Evolutionary conservation across 78 protist species (phyloP).

Genomic region (Thecamonas trahens): DNA sequence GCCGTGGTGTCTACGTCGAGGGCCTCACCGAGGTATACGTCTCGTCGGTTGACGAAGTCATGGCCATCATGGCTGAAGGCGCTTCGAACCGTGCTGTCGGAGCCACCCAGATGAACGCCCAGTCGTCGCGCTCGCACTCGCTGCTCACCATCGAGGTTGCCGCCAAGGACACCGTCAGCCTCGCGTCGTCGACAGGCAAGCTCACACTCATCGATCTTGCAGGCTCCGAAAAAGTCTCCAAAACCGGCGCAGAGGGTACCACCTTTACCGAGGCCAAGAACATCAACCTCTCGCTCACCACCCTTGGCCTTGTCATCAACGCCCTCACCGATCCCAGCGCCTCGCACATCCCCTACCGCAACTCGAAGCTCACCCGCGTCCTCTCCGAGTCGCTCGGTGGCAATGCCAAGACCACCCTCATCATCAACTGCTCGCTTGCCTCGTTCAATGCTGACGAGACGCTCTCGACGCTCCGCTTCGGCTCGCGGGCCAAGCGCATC

Average conservation of each 20-base stretch:
- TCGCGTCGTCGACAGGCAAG: not conserved
- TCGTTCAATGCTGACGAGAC: conserved; percentile 25
- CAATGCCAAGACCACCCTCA: conserved; percentile 39
- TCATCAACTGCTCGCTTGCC: conserved; percentile 29
- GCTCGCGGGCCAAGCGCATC: conserved; percentile 12
- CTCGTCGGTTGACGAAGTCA: not conserved
- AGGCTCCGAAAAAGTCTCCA: conserved; percentile 42
- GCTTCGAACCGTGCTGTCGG: not conserved
- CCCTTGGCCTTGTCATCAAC: conserved; percentile 56
- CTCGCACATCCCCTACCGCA: conserved; percentile 39
- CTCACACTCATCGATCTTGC: conserved; percentile 50
- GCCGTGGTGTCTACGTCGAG: conserved; percentile 15
- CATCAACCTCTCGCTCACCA: conserved; percentile 63
- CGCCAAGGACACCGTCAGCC: not conserved
- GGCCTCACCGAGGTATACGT: not conserved
- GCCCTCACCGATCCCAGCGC: conserved; percentile 23
- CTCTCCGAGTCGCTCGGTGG: conserved; percentile 52
- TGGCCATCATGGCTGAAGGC: not conserved
- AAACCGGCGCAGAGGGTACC: conserved; percentile 42
- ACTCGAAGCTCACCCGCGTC: conserved; percentile 44
- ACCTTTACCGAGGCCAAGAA: conserved; percentile 46
- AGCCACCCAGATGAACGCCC: conserved; percentile 35
- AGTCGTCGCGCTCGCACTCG: conserved; percentile 45
- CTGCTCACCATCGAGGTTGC: not conserved
- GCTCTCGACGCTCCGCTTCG: conserved; percentile 40